Evolutionary conservation across 768 basidiomycete genomes (phyloP).

Genomic region (Suillus clintonianus): DNA sequence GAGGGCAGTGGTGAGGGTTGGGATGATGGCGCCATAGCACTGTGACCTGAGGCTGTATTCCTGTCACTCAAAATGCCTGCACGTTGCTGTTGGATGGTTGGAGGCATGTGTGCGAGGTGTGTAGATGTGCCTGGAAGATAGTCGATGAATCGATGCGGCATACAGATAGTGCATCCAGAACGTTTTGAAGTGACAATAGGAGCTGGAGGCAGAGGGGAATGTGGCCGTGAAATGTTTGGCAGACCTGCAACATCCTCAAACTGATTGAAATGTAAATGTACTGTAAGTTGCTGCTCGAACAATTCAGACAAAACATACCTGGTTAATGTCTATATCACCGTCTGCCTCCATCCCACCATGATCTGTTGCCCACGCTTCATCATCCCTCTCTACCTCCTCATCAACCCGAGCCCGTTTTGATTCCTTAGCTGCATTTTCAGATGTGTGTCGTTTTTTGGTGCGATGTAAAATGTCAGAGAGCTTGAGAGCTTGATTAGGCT

Average conservation of each 20-base stretch:
- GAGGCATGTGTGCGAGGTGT: slow-evolving; percentile 6
- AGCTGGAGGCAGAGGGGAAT: no score
- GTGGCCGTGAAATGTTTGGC: no score
- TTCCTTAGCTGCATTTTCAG: background rate
- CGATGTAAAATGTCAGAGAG: background rate
- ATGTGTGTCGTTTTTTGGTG: background rate
- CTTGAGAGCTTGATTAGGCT: background rate
- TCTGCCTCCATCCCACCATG: background rate
- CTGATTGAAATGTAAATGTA: background rate
- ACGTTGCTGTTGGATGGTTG: background rate
- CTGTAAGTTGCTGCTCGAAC: background rate
- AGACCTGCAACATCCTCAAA: background rate
- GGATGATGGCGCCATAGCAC: background rate
- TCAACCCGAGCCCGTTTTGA: background rate
- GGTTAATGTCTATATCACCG: background rate
- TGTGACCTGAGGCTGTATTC: background rate
- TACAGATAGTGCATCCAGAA: background rate
- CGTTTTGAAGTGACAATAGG: background rate
- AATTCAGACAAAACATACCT: background rate
- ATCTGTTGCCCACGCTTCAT: background rate
- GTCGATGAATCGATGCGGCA: background rate
- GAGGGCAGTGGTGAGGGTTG: background rate
- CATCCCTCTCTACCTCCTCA: background rate
- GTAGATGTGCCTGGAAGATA: background rate
- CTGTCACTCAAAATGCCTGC: background rate